Evolutionary conservation across 441 rosid species (phyloP).

Genomic region (Gossypium trilobum): DNA sequence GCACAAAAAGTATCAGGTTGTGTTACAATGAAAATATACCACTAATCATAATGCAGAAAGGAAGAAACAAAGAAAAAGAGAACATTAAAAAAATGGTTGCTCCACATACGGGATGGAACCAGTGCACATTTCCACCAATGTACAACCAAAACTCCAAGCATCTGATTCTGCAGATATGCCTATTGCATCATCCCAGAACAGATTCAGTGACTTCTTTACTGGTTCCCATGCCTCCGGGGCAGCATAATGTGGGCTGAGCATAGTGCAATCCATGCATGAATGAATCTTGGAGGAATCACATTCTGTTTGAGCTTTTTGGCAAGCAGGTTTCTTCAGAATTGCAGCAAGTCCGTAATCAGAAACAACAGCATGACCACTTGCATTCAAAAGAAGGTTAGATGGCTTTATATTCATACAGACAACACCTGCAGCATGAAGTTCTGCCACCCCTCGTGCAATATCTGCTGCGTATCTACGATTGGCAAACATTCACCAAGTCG

Average conservation of each 20-base stretch:
- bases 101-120: conserved; percentile 91
- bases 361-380: conserved; percentile 74
- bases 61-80: conserved; percentile 8
- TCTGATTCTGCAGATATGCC: conserved; percentile 90
- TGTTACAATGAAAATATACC: conserved; percentile 5
- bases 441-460: conserved; percentile 84
- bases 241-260: conserved; percentile 80
- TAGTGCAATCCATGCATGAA: conserved; percentile 76
- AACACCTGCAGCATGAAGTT: conserved; percentile 97
- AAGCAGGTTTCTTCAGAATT: conserved; percentile 77
- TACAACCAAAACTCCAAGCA: conserved; percentile 99
- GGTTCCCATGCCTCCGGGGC: conserved; percentile 99
- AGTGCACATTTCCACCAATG: conserved; percentile 99
- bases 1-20: conserved; percentile 25
- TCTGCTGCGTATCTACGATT: conserved; percentile 89
- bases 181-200: conserved; percentile 91
- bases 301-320: conserved; percentile 65
- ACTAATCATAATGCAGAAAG: background rate
- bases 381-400: conserved; percentile 84
- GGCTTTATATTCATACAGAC: conserved; percentile 94
- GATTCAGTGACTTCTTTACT: conserved; percentile 68
- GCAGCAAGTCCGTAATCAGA: conserved; percentile 92
- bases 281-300: conserved; percentile 59
- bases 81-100: conserved; percentile 13
- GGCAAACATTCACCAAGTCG: conserved; percentile 16